A percentile compares a stretch with the other conserved stretches of the same genome.
These are phyloP conservation scores for Scopulariopsis brevicaulis DNA, from an alignment of 2,329 filamentous ascomycete species.

Conservation along the genomic window DNA sequence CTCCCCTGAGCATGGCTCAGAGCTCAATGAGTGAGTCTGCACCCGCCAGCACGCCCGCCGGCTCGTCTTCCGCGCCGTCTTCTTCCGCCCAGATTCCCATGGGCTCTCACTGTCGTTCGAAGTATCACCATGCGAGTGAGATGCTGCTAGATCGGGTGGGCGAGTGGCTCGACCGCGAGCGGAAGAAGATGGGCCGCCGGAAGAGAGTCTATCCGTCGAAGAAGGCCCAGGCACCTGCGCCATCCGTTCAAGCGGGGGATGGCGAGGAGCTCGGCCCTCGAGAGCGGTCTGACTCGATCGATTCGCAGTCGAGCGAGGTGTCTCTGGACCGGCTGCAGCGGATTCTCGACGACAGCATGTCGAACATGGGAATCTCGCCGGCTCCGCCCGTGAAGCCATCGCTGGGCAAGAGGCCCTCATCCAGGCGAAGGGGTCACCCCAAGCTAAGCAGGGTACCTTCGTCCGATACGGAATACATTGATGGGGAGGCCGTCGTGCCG, in stretches of 20 bases:
- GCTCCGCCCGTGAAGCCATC: conserved; percentile 30
- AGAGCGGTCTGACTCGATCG: conserved; percentile 40
- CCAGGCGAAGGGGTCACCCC: conserved; percentile 17
- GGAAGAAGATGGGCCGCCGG: conserved; percentile 45
- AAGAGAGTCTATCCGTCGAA: conserved; percentile 27
- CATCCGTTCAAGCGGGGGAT: conserved; percentile 11
- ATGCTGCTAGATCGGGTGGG: conserved; percentile 62
- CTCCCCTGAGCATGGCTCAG: background rate
- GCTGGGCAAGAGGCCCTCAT: conserved; percentile 28
- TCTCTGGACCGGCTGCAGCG: conserved; percentile 72
- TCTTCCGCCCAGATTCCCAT: background rate
- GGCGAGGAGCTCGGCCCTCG: conserved; percentile 9
- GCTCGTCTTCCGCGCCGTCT: background rate
- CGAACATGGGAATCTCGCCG: conserved; percentile 35
- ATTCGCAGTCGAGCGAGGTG: conserved; percentile 56
- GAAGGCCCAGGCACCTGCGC: conserved; percentile 21
- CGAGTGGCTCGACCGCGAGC: conserved; percentile 77
- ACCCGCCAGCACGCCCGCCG: background rate
- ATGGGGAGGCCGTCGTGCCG: conserved; percentile 74
- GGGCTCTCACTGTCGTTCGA: conserved; percentile 12
- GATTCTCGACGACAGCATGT: conserved; percentile 62
- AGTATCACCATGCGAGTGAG: conserved; percentile 31
- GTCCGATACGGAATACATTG: conserved; percentile 76
- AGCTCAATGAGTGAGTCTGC: conserved; percentile 1
- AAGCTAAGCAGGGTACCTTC: conserved; percentile 41